Evolutionary conservation across 352 stramenopile genomes (phyloP).

Genomic region (Phytophthora pluvialis): DNA sequence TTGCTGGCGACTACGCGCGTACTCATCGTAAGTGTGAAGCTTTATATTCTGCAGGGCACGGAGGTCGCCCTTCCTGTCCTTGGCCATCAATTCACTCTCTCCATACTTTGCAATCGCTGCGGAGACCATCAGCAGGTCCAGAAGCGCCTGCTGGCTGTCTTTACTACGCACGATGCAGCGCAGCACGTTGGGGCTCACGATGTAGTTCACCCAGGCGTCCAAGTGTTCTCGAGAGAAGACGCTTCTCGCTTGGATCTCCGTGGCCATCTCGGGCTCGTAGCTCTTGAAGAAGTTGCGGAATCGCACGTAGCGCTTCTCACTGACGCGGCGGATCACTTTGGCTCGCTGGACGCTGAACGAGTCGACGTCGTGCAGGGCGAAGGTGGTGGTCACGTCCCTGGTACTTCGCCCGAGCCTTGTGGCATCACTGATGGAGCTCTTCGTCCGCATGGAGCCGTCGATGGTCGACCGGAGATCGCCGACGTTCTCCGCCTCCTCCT

Average conservation of each 20-base stretch:
- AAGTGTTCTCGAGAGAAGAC: constrained; percentile 35
- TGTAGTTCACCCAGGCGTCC: constrained; percentile 44
- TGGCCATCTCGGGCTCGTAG: constrained; percentile 41
- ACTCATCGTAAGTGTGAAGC: constrained; percentile 40
- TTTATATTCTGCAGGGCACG: constrained; percentile 38
- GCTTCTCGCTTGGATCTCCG: constrained; percentile 37
- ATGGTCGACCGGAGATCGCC: constrained; percentile 19
- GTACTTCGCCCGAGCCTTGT: constrained; percentile 5
- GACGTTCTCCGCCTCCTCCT: constrained; percentile 12
- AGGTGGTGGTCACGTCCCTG: constrained; percentile 12
- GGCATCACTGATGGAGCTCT: constrained; percentile 31
- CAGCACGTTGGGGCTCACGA: constrained; percentile 42
- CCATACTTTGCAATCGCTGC: constrained; percentile 48
- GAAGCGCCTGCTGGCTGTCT: constrained; percentile 31
- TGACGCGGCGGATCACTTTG: constrained; percentile 31
- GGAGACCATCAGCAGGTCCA: constrained; percentile 46
- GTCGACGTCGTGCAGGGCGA: constrained; percentile 38
- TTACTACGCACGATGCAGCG: constrained; percentile 22
- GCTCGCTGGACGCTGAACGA: constrained; percentile 32
- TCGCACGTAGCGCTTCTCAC: constrained; percentile 34
- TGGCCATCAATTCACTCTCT: constrained; percentile 37
- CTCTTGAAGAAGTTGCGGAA: constrained; percentile 52
- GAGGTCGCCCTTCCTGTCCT: constrained; percentile 43
- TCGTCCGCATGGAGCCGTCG: constrained; percentile 30
- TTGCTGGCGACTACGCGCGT: constrained; percentile 18